Evolutionary conservation across 2,329 filamentous ascomycete species (phyloP).

Genomic region (Aspergillus pseudotamarii): DNA sequence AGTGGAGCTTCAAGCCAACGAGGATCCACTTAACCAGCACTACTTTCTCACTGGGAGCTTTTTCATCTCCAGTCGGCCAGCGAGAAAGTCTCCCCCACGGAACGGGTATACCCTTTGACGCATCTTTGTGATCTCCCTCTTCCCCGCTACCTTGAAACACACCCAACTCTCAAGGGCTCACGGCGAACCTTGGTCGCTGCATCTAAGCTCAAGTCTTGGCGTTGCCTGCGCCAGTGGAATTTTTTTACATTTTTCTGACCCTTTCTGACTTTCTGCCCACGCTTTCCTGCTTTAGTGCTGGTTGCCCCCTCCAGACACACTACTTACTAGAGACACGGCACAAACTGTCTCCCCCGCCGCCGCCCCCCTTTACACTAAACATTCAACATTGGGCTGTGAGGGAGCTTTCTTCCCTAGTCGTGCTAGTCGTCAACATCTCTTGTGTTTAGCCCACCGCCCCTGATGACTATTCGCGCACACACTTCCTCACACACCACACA

Average conservation of each 20-base stretch:
- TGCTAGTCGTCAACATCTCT: not conserved
- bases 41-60: conserved; percentile 13
- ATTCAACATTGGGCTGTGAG: conserved; percentile 10
- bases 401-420: not conserved
- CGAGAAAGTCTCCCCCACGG: conserved; percentile 25
- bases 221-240: conserved; percentile 17
- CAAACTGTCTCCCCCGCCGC: conserved; percentile 16
- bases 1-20: conserved; percentile 9
- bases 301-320: conserved; percentile 13
- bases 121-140: conserved; percentile 32
- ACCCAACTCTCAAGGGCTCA: conserved; percentile 20
- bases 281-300: conserved; percentile 23
- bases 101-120: conserved; percentile 38
- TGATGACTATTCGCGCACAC: conserved; percentile 8
- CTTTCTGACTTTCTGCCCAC: conserved; percentile 20
- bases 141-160: conserved; percentile 40
- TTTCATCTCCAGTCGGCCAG: conserved; percentile 16
- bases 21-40: conserved; percentile 9
- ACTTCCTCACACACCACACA: not conserved
- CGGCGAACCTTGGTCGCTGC: conserved; percentile 36
- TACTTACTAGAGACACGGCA: conserved; percentile 24
- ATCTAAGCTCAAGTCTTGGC: conserved; percentile 35
- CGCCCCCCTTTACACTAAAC: conserved; percentile 11
- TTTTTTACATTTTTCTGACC: conserved; percentile 5
- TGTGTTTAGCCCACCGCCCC: conserved; percentile 7